phyloP scores from a whole-genome alignment of 371 early-diverging fungal genomes.

The Haplosporangium sp. region DNA sequence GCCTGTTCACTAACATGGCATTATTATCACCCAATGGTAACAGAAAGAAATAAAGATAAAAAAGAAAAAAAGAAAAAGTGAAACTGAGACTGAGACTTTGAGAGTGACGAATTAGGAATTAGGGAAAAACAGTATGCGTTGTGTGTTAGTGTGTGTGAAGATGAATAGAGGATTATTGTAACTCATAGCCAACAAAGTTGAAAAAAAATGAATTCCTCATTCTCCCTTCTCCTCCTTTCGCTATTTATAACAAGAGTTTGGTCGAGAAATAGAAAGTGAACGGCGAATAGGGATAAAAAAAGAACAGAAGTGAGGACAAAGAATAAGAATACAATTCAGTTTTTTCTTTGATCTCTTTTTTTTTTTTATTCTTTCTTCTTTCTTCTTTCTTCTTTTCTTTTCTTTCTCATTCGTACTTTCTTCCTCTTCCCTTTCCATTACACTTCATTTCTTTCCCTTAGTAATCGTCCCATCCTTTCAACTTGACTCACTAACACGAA shows the following conservation, averaged over 20 bases:
- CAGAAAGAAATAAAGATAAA: too few relatives aligned
- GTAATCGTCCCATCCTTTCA: too few relatives aligned
- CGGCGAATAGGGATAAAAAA: constrained; percentile 25
- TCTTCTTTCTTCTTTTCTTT: neutral
- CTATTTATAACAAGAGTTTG: constrained; percentile 31
- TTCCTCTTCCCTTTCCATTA: constrained; percentile 1
- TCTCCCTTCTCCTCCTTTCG: neutral
- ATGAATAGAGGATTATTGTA: neutral
- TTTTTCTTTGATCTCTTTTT: too few relatives aligned
- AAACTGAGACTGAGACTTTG: too few relatives aligned
- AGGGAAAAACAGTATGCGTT: too few relatives aligned
- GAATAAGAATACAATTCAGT: constrained; percentile 15
- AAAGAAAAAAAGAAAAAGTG: too few relatives aligned
- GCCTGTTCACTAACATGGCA: too few relatives aligned
- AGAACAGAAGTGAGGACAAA: constrained; percentile 25
- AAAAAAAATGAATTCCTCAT: neutral
- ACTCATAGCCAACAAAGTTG: neutral
- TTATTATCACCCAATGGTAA: too few relatives aligned
- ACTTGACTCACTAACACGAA: too few relatives aligned
- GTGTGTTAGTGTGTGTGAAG: neutral
- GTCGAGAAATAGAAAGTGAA: constrained; percentile 31
- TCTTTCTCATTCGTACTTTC: neutral
- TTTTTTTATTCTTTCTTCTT: constrained; percentile 1
- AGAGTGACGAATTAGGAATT: too few relatives aligned
- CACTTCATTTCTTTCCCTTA: neutral